A percentile compares a stretch with the other conserved stretches of the same genome.
These are phyloP conservation scores for Stylonectria norvegica DNA, from an alignment of 2,329 filamentous ascomycete species.

Conservation along the genomic window DNA sequence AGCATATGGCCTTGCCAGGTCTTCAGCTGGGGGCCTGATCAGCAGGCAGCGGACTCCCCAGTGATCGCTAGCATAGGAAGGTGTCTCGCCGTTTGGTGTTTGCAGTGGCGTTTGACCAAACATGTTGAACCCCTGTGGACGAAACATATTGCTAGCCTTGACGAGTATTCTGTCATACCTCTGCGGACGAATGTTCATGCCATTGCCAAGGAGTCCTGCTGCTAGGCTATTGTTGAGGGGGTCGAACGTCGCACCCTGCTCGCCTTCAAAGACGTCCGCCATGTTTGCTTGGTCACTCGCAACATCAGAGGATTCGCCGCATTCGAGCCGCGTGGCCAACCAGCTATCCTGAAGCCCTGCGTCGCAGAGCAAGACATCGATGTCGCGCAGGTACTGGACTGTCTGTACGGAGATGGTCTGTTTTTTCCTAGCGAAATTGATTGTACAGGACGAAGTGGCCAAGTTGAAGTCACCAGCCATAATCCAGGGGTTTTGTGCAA, in stretches of 20 bases:
- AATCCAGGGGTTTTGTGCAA: slow-evolving; percentile 48
- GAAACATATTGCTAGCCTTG: slow-evolving; percentile 36
- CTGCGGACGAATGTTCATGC: slow-evolving; percentile 55
- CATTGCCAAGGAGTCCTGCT: slow-evolving; percentile 44
- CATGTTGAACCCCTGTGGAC: slow-evolving; percentile 47
- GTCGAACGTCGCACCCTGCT: slow-evolving; percentile 64
- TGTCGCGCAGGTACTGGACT: slow-evolving; percentile 37
- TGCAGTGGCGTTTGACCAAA: slow-evolving; percentile 44
- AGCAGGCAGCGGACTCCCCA: slow-evolving; percentile 53
- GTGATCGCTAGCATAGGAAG: slow-evolving; percentile 50
- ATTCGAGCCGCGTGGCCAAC: slow-evolving; percentile 42
- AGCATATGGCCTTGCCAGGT: slow-evolving; percentile 1
- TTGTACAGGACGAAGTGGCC: slow-evolving; percentile 54
- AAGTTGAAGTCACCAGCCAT: slow-evolving; percentile 65
- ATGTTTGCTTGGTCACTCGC: slow-evolving; percentile 23
- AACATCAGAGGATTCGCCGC: slow-evolving; percentile 37
- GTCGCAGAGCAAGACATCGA: slow-evolving; percentile 46
- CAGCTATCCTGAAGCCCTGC: slow-evolving; percentile 52
- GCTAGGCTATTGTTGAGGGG: slow-evolving; percentile 56
- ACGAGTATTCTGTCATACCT: slow-evolving; percentile 63
- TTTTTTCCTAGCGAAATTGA: slow-evolving; percentile 49
- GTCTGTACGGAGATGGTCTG: slow-evolving; percentile 53
- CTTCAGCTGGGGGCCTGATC: slow-evolving; percentile 7
- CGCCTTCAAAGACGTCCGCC: slow-evolving; percentile 49
- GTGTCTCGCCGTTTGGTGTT: not conserved